Conservation (phyloP, 2,329 filamentous ascomycete genomes). For the Arthrobotrys entomopaga region DNA sequence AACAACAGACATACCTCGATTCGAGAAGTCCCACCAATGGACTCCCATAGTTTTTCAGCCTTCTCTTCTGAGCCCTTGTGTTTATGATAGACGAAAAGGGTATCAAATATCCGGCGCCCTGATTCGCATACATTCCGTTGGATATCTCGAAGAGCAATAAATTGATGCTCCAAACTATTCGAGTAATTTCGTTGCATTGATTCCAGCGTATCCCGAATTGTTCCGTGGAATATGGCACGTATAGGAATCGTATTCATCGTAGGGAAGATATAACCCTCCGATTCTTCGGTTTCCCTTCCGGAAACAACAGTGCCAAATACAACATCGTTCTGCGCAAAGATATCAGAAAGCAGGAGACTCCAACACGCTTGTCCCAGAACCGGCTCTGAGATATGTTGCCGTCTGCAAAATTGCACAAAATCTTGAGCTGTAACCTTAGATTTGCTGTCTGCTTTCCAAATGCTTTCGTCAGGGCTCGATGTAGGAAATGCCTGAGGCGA, state of each 20-base stretch:
- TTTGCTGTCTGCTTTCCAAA: conserved; percentile 30
- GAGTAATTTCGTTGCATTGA: conserved; percentile 77
- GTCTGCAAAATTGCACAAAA: conserved; percentile 72
- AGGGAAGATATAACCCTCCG: conserved; percentile 78
- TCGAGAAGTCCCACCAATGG: conserved; percentile 72
- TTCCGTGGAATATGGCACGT: conserved; percentile 77
- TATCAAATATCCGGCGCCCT: conserved; percentile 69
- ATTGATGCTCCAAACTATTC: conserved; percentile 76
- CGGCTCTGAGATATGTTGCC: conserved; percentile 76
- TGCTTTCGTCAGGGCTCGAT: neutral
- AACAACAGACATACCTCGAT: conserved; percentile 67
- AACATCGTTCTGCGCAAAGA: conserved; percentile 75
- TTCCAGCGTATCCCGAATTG: conserved; percentile 71
- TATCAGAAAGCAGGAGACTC: conserved; percentile 74
- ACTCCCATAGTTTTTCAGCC: conserved; percentile 67
- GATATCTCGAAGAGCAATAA: conserved; percentile 78
- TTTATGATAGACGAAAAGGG: conserved; percentile 74
- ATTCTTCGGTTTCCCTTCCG: conserved; percentile 79
- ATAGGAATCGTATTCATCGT: conserved; percentile 91
- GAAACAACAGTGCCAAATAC: conserved; percentile 85
- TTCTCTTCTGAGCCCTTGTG: conserved; percentile 60
- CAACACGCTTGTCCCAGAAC: conserved; percentile 80
- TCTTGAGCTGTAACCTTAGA: conserved; percentile 55
- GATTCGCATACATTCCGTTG: conserved; percentile 66
- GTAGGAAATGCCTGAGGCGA: conserved; percentile 63